Conservation (phyloP, 2,329 filamentous ascomycete species). For the Stagonosporopsis chrysanthemi region DNA sequence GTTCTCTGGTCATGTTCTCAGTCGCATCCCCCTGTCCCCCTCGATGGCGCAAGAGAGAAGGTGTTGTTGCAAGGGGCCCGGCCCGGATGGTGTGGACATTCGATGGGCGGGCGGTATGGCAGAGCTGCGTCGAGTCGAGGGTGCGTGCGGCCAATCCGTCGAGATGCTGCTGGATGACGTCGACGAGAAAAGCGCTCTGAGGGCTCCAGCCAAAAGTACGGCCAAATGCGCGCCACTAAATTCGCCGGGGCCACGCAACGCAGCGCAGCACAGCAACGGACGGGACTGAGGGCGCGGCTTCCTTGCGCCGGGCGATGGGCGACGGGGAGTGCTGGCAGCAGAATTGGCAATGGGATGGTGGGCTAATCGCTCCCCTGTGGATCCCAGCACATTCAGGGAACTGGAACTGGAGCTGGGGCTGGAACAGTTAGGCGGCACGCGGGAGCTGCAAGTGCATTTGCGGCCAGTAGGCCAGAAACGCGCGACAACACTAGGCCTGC, state of each 20-base stretch:
- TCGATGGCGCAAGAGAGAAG: slow-evolving; percentile 14
- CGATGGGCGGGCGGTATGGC: slow-evolving; percentile 7
- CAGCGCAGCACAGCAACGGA: not conserved
- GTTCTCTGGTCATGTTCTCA: slow-evolving; percentile 20
- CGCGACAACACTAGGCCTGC: not conserved
- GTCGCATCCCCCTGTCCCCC: slow-evolving; percentile 19
- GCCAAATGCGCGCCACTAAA: slow-evolving; percentile 1
- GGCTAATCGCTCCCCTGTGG: slow-evolving; percentile 15
- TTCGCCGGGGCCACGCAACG: slow-evolving; percentile 8
- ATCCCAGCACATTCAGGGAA: slow-evolving; percentile 14
- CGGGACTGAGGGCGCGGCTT: not conserved
- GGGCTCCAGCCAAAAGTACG: slow-evolving; percentile 1
- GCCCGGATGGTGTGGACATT: slow-evolving; percentile 15
- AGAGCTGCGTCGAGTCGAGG: not conserved
- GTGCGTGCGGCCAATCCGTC: slow-evolving; percentile 1
- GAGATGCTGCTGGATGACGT: slow-evolving; percentile 11
- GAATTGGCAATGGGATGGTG: slow-evolving; percentile 17
- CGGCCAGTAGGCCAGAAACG: slow-evolving; percentile 6
- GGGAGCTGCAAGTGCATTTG: slow-evolving; percentile 5
- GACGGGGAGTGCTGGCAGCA: slow-evolving; percentile 14
- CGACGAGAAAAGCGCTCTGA: slow-evolving; percentile 3
- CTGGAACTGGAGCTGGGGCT: too few species aligned
- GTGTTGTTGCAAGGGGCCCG: slow-evolving; percentile 12
- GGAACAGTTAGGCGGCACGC: slow-evolving; percentile 12
- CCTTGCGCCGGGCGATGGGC: slow-evolving; percentile 8